Conservation (phyloP, 805 yeast species). For the Teunomyces lycoperdinae region DNA sequence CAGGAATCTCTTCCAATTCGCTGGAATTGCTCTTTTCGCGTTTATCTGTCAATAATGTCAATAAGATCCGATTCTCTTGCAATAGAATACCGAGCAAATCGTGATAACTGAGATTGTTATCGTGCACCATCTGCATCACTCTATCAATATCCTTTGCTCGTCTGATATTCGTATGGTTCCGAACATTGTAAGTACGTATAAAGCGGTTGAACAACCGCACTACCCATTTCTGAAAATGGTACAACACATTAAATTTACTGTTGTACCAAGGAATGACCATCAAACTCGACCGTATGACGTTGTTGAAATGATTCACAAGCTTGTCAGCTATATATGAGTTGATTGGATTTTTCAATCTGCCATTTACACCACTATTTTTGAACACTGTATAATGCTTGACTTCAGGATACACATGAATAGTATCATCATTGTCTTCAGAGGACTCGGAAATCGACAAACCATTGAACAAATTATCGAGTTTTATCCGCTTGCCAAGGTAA, state of each 20-base stretch:
- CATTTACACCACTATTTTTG: conserved; percentile 5
- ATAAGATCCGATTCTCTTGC: conserved; percentile 26
- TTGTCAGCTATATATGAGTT: conserved; percentile 22
- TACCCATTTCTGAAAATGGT: conserved; percentile 35
- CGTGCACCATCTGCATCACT: conserved; percentile 20
- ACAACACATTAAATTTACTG: conserved; percentile 21
- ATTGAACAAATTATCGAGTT: conserved; percentile 28
- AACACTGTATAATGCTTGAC: conserved; percentile 10
- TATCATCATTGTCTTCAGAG: not conserved
- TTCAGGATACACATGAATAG: conserved; percentile 13
- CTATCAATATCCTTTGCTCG: conserved; percentile 21
- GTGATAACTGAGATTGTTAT: conserved; percentile 16
- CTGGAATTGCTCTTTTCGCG: not conserved
- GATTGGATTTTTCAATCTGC: conserved; percentile 5
- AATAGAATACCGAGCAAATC: conserved; percentile 25
- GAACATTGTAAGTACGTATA: conserved; percentile 25
- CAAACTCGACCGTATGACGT: conserved; percentile 14
- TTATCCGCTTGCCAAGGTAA: conserved; percentile 23
- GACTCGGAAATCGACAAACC: conserved; percentile 20
- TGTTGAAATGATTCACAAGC: conserved; percentile 21
- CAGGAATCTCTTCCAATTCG: not conserved
- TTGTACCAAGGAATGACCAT: conserved; percentile 25
- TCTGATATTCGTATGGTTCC: conserved; percentile 12
- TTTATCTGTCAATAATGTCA: conserved; percentile 11
- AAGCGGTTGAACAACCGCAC: conserved; percentile 35